Conservation (phyloP, 345 rosid species). For the Lepidium aucheri region DNA sequence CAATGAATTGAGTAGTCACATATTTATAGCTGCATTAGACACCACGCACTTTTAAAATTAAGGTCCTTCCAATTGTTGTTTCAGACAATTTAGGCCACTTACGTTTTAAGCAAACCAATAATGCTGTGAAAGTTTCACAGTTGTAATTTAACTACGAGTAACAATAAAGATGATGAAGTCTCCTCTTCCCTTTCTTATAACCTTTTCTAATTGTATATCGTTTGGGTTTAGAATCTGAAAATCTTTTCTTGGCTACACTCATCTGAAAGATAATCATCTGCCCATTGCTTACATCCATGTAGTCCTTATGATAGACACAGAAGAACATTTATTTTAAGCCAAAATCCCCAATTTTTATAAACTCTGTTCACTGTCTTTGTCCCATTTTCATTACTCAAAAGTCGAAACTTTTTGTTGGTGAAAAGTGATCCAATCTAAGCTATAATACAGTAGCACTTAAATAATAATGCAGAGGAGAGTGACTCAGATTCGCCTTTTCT, state of each 20-base stretch:
- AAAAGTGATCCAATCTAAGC: not conserved
- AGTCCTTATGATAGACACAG: not conserved
- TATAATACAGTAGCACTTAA: not conserved
- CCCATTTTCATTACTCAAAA: not conserved
- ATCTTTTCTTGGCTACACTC: not conserved
- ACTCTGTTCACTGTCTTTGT: not conserved
- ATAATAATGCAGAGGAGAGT: not conserved
- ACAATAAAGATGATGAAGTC: not conserved
- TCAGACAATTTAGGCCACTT: not conserved
- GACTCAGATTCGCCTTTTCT: constrained; percentile 46
- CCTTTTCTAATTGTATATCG: not conserved
- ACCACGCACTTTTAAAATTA: not conserved
- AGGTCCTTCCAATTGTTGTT: not conserved
- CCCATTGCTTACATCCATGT: not conserved
- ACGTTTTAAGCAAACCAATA: not conserved
- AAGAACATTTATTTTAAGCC: not conserved
- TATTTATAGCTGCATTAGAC: not conserved
- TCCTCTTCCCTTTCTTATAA: not conserved
- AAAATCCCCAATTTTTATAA: not conserved
- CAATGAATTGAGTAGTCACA: not conserved
- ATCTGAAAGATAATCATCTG: not conserved
- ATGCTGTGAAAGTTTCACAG: not conserved
- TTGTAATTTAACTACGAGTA: not conserved
- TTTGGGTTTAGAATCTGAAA: not conserved
- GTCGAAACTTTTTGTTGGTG: not conserved